These are phyloP conservation scores for Spathaspora sp. DNA, from an alignment of 805 yeast genomes.

Conservation along the genomic window DNA sequence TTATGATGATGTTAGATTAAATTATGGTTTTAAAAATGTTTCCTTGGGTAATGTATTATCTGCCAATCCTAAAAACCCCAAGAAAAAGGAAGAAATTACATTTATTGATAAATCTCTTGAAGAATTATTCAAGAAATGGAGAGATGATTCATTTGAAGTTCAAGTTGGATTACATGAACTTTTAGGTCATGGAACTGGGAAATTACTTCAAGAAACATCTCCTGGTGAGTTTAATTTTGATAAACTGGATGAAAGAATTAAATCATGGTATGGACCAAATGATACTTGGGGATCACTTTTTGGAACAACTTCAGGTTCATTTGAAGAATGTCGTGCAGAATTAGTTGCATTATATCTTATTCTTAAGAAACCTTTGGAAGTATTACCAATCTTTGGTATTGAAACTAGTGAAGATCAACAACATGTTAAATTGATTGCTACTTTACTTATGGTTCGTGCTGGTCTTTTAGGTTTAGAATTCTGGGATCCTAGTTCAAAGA, in stretches of 20 bases:
- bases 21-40: constrained; percentile 83
- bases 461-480: constrained; percentile 79
- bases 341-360: constrained; percentile 79
- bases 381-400: constrained; percentile 73
- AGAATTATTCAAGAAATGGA: constrained; percentile 61
- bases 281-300: constrained; percentile 91
- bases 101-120: constrained; percentile 55
- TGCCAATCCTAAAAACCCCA: constrained; percentile 61
- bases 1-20: constrained; percentile 83
- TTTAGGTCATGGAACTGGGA: constrained; percentile 90
- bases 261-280: constrained; percentile 73
- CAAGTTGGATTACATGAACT: constrained; percentile 93
- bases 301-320: constrained; percentile 79
- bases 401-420: constrained; percentile 54
- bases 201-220: constrained; percentile 54
- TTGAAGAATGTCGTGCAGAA: constrained; percentile 93
- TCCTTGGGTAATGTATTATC: constrained; percentile 82
- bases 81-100: constrained; percentile 63
- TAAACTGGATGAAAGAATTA: constrained; percentile 54
- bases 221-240: constrained; percentile 74
- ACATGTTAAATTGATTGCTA: constrained; percentile 62
- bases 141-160: constrained; percentile 83
- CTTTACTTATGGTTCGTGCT: constrained; percentile 82
- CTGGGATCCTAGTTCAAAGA: constrained; percentile 77
- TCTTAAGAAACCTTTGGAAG: constrained; percentile 54